Evolutionary conservation across 495 filamentous ascomycete genomes (phyloP), one percentile per base, ranked within the genome.

Genomic region (Xylaria telfairii): DNA sequence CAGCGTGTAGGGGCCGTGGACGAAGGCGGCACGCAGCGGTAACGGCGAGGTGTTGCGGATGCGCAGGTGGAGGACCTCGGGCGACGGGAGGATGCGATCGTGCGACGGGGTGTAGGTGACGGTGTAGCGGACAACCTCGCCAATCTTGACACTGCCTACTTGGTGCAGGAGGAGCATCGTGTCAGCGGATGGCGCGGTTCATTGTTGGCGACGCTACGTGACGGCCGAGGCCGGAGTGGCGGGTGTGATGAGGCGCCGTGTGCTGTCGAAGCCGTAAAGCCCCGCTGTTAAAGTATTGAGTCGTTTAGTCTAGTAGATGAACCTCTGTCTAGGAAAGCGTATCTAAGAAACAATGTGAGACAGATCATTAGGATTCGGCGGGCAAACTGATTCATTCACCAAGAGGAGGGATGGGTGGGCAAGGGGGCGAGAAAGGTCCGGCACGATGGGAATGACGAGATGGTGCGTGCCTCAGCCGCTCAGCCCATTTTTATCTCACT

Each of bases 1-100:
- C 10, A 98, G 86, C 1, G 90, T 97, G 79, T 99, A 99, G 2
- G 96, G 96, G 0, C 96, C 96, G 80, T 97, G 96, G 49, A 99
- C 89, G 77, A 97, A 99, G 46, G 96, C 96, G 59, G 96, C 96
- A 73, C 96, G 92, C 15, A 98, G 84, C 4, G 96, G 90, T 68
- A 95, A 92, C 17, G 94, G 90, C 26, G 93, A 95, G n/a, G 92
- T 93, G 75, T 99, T 99, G 75, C 91, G 94, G 77, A 99, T 89
- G 71, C 91, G 92, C 49, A 99, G 88, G 78, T 94, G 87, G 39
- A 99, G 87, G 69, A 89, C 81, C 54, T 89, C 80, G 10, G 95
- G 95, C 28, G 92, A 88, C 3, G 96, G 96, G 8, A 95, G 88
- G 73, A 97, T 94, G 67, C 91, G 92, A 80, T 98, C 96, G 62